These are phyloP conservation scores for Penicillium italicum DNA, from an alignment of 2,329 filamentous ascomycete species.

Conservation along the genomic window DNA sequence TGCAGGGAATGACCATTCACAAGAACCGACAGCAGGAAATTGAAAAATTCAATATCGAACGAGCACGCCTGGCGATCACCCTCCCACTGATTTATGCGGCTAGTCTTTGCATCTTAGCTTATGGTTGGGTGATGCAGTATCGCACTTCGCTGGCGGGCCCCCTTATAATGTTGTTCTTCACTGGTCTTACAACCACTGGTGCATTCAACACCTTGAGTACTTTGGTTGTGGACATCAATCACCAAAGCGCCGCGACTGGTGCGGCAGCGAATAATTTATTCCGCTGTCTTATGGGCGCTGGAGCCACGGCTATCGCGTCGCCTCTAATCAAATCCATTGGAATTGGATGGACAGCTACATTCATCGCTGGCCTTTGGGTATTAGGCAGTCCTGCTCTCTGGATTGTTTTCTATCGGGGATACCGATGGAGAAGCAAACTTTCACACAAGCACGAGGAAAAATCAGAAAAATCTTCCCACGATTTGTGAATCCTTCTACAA, in stretches of 20 bases:
- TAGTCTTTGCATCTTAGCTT: conserved; percentile 29
- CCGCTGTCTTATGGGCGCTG: conserved; percentile 25
- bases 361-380: conserved; percentile 23
- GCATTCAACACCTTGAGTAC: conserved; percentile 43
- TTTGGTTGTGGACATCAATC: conserved; percentile 43
- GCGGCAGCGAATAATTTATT: conserved; percentile 24
- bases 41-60: conserved; percentile 51
- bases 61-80: conserved; percentile 33
- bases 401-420: conserved; percentile 18
- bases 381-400: conserved; percentile 21
- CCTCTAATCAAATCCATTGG: conserved; percentile 26
- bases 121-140: conserved; percentile 40
- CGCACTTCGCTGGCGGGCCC: conserved; percentile 32
- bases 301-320: conserved; percentile 17
- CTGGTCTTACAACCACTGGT: conserved; percentile 30
- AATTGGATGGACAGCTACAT: conserved; percentile 25
- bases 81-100: conserved; percentile 31
- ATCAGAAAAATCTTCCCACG: neutral
- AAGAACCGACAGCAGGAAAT: conserved; percentile 50
- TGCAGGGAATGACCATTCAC: conserved; percentile 45
- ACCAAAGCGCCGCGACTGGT: conserved; percentile 20
- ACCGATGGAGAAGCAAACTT: conserved; percentile 13
- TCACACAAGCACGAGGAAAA: neutral
- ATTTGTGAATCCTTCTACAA: neutral
- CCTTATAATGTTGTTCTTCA: conserved; percentile 35